These are phyloP conservation scores for Quercus parvula DNA, from an alignment of 306 rosid species.

Conservation along the genomic window DNA sequence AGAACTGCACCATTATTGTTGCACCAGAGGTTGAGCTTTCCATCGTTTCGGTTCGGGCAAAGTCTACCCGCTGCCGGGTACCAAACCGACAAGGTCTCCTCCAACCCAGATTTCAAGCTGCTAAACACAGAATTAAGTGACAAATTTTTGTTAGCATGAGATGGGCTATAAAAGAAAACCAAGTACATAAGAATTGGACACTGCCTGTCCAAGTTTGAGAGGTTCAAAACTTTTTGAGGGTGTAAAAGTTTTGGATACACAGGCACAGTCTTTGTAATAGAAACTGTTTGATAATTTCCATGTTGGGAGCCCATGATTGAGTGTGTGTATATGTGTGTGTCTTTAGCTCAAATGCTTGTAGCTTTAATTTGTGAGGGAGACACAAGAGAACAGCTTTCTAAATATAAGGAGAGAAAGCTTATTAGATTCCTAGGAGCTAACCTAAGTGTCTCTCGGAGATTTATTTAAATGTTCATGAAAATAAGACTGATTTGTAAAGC, in stretches of 20 bases:
- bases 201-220: constrained; percentile 80
- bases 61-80: constrained; percentile 69
- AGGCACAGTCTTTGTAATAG: constrained; percentile 36
- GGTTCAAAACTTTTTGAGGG: constrained; percentile 41
- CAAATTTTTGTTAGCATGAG: constrained; percentile 12
- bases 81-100: constrained; percentile 57
- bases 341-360: background rate
- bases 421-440: constrained; percentile 25
- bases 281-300: constrained; percentile 36
- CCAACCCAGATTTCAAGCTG: constrained; percentile 56
- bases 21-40: constrained; percentile 65
- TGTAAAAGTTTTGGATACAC: constrained; percentile 44
- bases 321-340: no score
- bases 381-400: constrained; percentile 1
- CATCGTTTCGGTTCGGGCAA: constrained; percentile 34
- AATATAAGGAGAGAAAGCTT: background rate
- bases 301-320: constrained; percentile 32
- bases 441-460: constrained; percentile 11
- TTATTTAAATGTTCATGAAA: constrained; percentile 6
- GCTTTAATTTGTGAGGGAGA: background rate
- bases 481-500: background rate
- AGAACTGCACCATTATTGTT: constrained; percentile 65
- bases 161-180: constrained; percentile 52
- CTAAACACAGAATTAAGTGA: constrained; percentile 41
- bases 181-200: constrained; percentile 64